A percentile compares a stretch with the other conserved stretches of the same genome.
phyloP scores from a whole-genome alignment of 495 filamentous ascomycete species.

The Glonium stellatum region DNA sequence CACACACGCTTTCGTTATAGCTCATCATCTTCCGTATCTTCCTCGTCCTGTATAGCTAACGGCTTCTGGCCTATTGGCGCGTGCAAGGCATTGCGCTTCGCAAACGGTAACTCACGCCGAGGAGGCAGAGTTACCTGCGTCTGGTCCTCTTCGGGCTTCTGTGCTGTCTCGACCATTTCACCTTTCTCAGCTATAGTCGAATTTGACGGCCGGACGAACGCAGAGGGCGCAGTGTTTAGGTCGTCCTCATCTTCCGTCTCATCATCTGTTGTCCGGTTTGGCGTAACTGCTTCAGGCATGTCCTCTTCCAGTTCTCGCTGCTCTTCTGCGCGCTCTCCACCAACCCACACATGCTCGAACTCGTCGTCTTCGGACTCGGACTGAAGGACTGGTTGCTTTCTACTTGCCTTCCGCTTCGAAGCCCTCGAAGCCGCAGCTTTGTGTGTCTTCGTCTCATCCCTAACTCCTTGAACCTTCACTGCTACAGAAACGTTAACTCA shows the following conservation, averaged over 20 bases:
- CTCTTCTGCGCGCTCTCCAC: slow-evolving; percentile 7
- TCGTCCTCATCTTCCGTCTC: slow-evolving; percentile 32
- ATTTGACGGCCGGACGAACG: not conserved
- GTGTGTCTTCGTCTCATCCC: slow-evolving; percentile 3
- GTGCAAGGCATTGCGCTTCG: slow-evolving; percentile 8
- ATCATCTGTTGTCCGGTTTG: slow-evolving; percentile 15
- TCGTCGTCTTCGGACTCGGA: slow-evolving; percentile 24
- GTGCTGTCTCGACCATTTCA: slow-evolving; percentile 3
- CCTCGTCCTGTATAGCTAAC: slow-evolving; percentile 12
- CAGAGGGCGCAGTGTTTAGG: slow-evolving; percentile 6
- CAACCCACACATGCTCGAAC: slow-evolving; percentile 20
- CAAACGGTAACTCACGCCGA: slow-evolving; percentile 26
- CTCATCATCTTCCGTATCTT: slow-evolving; percentile 32
- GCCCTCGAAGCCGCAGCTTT: slow-evolving; percentile 26
- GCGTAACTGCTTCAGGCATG: slow-evolving; percentile 13
- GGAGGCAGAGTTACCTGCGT: slow-evolving; percentile 10
- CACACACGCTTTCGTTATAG: slow-evolving; percentile 7
- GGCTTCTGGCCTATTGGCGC: slow-evolving; percentile 5
- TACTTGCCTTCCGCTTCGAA: slow-evolving; percentile 31
- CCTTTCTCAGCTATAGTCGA: slow-evolving; percentile 4
- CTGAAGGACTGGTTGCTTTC: slow-evolving; percentile 9
- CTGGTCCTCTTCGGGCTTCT: slow-evolving; percentile 7
- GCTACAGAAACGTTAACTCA: not conserved
- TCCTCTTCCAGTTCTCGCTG: slow-evolving; percentile 18
- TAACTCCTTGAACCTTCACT: not conserved